Evolutionary conservation across 768 basidiomycete species (phyloP), one percentile per base, ranked within the genome.

Genomic region (Crucibulum laeve): DNA sequence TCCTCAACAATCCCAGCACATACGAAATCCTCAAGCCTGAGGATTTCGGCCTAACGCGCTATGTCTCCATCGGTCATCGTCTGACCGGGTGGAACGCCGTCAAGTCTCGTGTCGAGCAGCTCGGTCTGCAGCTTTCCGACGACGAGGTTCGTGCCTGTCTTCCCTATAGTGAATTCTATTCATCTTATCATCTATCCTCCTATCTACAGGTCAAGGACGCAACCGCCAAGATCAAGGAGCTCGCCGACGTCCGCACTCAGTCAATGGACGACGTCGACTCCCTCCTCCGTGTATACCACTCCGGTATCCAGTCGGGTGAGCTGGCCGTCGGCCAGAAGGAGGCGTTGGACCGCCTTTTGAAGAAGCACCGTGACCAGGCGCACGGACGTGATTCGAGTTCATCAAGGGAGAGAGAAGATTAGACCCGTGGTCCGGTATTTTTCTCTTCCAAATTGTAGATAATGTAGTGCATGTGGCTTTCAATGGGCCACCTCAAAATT

Each of bases 211-310:
- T 98, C 77, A 98, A 98, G 83, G 96, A 98, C 52, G 95, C 91
- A 22, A 98, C 96, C 3, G 84, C 87, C 67, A 97, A 96, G 80
- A 97, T 98, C 77, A 99, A 99, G 81, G 93, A 96, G 66, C 84
- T 99, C 43, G 96, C 96, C 7, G 96, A 99, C 57, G 91, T 98
- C 43, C 85, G 91, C 50, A 97, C 95, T 7, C 96, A 99, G 64
- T 91, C 89, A 10, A 98, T 99, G 92, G 94, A 98, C 58, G 95
- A 98, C 59, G 96, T 99, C 48, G 96, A 99, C 67, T 89, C 91
- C 24, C 82, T 99, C 26, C 78, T 99, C 35, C 90, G 96, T 60
- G 78, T 98, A 30, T 97, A 96, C 68, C 93, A 97, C 74, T 87
- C 87, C 42, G 92, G 87, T 25, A 92, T 97, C 63, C 83, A 87